These are phyloP conservation scores for Eutrema salsugineum DNA, from an alignment of 441 rosid species.

Conservation along the genomic window DNA sequence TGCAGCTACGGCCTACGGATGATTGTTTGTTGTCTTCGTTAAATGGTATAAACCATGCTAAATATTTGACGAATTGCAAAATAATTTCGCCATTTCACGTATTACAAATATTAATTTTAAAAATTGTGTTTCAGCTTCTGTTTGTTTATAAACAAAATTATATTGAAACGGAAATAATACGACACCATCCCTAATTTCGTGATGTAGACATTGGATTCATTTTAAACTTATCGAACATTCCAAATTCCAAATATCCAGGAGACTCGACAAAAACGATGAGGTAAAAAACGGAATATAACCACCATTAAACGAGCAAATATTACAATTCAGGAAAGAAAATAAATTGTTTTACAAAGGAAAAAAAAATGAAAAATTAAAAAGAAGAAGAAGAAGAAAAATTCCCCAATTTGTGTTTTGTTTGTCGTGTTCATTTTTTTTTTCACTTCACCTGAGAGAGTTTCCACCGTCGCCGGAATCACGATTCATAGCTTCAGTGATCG, in stretches of 20 bases:
- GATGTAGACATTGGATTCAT: no score
- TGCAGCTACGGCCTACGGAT: background rate
- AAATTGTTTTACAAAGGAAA: background rate
- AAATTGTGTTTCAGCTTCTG: background rate
- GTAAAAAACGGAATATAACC: background rate
- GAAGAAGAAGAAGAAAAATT: background rate
- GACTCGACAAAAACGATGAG: background rate
- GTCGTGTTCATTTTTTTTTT: background rate
- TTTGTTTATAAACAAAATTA: background rate
- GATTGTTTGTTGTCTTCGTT: no score
- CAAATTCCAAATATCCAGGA: slow-evolving; percentile 5
- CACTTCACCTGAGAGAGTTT: slow-evolving; percentile 14
- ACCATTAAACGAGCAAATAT: background rate
- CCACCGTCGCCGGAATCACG: slow-evolving; percentile 4
- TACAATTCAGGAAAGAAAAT: background rate
- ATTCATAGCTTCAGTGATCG: slow-evolving; percentile 28
- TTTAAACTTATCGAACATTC: background rate
- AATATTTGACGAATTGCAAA: no score
- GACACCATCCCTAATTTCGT: background rate
- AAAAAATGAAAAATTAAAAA: background rate
- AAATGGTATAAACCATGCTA: no score
- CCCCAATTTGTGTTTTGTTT: background rate
- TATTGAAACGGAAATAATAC: background rate
- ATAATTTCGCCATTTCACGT: no score
- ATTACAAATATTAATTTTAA: background rate